These are phyloP conservation scores for Hypholoma fasciculare DNA, from an alignment of 768 basidiomycete genomes.

Conservation along the genomic window DNA sequence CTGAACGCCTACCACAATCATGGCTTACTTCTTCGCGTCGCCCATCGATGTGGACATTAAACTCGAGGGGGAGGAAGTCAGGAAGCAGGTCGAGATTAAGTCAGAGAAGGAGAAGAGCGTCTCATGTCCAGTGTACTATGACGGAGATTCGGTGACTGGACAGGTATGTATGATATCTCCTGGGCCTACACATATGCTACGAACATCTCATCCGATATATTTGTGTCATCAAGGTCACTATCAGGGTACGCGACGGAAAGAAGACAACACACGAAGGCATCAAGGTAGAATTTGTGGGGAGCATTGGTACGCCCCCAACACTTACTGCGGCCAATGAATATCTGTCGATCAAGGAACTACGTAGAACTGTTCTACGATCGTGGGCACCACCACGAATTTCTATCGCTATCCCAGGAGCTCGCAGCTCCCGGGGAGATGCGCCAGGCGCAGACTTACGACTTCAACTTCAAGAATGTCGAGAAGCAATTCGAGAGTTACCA, in stretches of 20 bases:
- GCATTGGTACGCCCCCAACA: slow-evolving; percentile 66
- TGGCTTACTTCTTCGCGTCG: slow-evolving; percentile 92
- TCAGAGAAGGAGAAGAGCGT: slow-evolving; percentile 83
- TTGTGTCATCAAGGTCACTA: slow-evolving; percentile 56
- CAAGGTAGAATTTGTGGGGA: slow-evolving; percentile 96
- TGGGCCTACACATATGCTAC: background rate
- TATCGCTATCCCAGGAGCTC: slow-evolving; percentile 92
- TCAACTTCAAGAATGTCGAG: slow-evolving; percentile 98
- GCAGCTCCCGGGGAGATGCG: slow-evolving; percentile 97
- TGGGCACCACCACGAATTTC: slow-evolving; percentile 97
- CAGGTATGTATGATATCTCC: slow-evolving; percentile 51
- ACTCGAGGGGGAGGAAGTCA: slow-evolving; percentile 81
- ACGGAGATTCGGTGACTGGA: slow-evolving; percentile 90
- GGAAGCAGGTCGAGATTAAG: slow-evolving; percentile 91
- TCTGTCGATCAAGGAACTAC: background rate
- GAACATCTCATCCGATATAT: too few species aligned
- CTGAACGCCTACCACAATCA: slow-evolving; percentile 22
- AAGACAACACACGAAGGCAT: slow-evolving; percentile 94
- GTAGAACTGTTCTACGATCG: slow-evolving; percentile 93
- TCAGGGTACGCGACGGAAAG: slow-evolving; percentile 94
- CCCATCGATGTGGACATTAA: slow-evolving; percentile 92
- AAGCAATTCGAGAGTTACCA: slow-evolving; percentile 98
- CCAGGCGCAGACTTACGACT: slow-evolving; percentile 94
- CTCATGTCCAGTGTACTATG: slow-evolving; percentile 91
- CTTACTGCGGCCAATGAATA: background rate